These are phyloP conservation scores for Pestalotiopsis sp. DNA, from an alignment of 2,329 filamentous ascomycete species.

Conservation along the genomic window DNA sequence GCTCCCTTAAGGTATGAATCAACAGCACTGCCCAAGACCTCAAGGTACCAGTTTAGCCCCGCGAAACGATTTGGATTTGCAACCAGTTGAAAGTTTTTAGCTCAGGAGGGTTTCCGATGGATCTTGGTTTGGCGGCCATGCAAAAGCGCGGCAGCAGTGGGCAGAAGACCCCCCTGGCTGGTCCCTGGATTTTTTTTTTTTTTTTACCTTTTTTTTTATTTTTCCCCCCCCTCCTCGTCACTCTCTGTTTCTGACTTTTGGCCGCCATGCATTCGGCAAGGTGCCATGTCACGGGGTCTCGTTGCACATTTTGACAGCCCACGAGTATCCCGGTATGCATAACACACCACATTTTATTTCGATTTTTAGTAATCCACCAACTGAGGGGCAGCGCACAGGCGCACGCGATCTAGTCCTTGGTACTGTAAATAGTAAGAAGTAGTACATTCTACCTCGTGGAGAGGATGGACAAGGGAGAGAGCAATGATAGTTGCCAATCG, in stretches of 20 bases:
- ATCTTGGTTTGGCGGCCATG: not conserved
- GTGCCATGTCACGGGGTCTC: not conserved
- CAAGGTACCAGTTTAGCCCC: not conserved
- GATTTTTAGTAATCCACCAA: not conserved
- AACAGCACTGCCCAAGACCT: not conserved
- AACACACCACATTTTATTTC: not conserved
- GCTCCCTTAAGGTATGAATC: too few relatives aligned
- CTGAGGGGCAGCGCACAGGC: not conserved
- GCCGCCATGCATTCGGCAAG: not conserved
- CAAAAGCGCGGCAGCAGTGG: not conserved
- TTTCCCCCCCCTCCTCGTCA: not conserved
- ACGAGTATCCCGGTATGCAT: not conserved
- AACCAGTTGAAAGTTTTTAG: not conserved
- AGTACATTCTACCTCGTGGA: not conserved
- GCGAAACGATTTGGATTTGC: not conserved
- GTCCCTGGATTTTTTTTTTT: not conserved
- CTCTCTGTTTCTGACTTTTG: not conserved
- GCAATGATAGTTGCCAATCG: too few relatives aligned
- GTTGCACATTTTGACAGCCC: not conserved
- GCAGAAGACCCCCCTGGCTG: not conserved
- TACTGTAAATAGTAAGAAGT: not conserved
- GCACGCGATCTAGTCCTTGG: not conserved
- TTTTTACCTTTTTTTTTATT: too few relatives aligned
- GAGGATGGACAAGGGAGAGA: not conserved
- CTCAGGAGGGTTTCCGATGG: not conserved